These are phyloP conservation scores for Zygosaccharomyces pseudobailii DNA, from an alignment of 1,139 yeast species.

Conservation along the genomic window DNA sequence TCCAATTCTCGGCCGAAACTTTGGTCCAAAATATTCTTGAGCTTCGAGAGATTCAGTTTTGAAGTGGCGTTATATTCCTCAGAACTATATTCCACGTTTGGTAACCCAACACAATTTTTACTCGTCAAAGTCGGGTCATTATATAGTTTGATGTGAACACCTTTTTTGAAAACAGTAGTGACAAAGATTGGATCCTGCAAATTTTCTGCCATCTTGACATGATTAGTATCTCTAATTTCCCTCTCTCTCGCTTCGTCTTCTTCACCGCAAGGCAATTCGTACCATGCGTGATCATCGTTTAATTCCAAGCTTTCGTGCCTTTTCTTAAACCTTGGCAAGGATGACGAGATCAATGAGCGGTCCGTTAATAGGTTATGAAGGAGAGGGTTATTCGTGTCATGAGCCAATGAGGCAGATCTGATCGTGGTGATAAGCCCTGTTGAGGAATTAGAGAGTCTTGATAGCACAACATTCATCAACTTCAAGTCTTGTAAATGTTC, in stretches of 20 bases:
- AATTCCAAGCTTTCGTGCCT: slow-evolving; percentile 12
- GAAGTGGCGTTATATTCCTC: slow-evolving; percentile 17
- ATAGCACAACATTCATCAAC: slow-evolving; percentile 34
- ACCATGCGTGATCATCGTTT: slow-evolving; percentile 19
- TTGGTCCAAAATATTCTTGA: slow-evolving; percentile 63
- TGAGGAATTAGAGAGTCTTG: slow-evolving; percentile 36
- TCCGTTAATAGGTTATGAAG: slow-evolving; percentile 87
- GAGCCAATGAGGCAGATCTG: slow-evolving; percentile 25
- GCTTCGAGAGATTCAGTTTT: slow-evolving; percentile 50
- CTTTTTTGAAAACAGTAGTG: slow-evolving; percentile 78
- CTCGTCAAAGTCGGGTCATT: slow-evolving; percentile 30
- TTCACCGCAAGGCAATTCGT: slow-evolving; percentile 21
- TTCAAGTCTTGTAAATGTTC: slow-evolving; percentile 34
- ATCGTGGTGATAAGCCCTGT: slow-evolving; percentile 40
- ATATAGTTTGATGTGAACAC: slow-evolving; percentile 58
- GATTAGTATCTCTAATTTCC: slow-evolving; percentile 3
- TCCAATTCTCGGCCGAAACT: slow-evolving; percentile 74
- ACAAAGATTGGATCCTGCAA: slow-evolving; percentile 30
- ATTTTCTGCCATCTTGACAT: slow-evolving; percentile 7
- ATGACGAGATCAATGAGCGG: slow-evolving; percentile 86
- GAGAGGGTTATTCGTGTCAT: slow-evolving; percentile 58
- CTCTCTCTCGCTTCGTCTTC: slow-evolving; percentile 7
- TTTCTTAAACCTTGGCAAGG: slow-evolving; percentile 70
- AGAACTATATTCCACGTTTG: slow-evolving; percentile 19
- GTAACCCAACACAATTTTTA: slow-evolving; percentile 27